These are phyloP conservation scores for Mycena galopus DNA, from an alignment of 768 basidiomycete genomes.

Conservation along the genomic window DNA sequence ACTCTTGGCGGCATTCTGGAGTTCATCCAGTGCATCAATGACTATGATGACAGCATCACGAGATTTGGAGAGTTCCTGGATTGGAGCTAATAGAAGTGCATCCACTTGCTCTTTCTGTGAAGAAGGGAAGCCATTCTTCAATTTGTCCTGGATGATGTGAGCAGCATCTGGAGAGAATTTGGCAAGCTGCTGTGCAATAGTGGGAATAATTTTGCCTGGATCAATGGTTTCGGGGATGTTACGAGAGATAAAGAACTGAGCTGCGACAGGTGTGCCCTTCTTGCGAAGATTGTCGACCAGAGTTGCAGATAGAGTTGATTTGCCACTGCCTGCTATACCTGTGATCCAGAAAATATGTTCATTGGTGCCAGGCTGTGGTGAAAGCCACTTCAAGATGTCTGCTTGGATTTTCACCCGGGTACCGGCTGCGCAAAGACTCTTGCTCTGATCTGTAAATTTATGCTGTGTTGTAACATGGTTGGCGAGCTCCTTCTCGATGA, in stretches of 20 bases:
- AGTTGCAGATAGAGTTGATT: not conserved
- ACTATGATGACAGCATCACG: not conserved
- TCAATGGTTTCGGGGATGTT: not conserved
- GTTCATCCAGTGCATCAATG: slow-evolving; percentile 1
- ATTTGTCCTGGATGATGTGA: not conserved
- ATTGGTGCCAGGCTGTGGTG: not conserved
- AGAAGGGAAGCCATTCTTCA: not conserved
- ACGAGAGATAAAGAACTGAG: no score
- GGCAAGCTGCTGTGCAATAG: not conserved
- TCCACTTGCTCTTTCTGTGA: not conserved
- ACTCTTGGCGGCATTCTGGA: not conserved
- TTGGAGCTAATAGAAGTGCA: no score
- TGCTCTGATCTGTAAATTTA: no score
- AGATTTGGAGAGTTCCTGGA: not conserved
- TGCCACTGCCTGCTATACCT: no score
- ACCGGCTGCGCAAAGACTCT: no score
- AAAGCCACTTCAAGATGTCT: not conserved
- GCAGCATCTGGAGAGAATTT: not conserved
- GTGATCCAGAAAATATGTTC: no score
- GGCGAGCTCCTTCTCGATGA: no score
- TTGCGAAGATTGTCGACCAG: not conserved
- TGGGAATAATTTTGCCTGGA: not conserved
- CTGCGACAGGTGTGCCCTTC: not conserved
- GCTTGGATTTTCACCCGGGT: no score
- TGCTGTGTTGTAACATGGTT: no score